Base-by-base conservation (phyloP, 495 filamentous ascomycete species). In the Penicillium herquei region DNA sequence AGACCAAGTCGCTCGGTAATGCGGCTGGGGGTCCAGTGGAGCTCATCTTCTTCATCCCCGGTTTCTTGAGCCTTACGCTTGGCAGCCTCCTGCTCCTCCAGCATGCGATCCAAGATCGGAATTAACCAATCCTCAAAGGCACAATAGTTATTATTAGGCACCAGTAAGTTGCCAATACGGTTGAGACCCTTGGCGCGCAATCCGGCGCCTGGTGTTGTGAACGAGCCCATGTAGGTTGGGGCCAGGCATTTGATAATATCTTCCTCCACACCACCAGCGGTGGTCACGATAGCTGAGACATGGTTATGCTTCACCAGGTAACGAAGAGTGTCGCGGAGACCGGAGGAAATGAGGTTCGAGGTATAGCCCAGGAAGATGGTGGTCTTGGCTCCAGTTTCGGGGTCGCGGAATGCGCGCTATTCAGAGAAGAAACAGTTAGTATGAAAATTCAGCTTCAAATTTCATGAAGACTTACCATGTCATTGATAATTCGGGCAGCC, bases 311-410 rank as follows among this genome's bases (percentile, higher is more conserved):
- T 82, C 11, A 96, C 93, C 1, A 98, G 82, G 70, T 90, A 98
- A 18, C 95, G 89, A 60, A 99, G 74, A 21, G 91, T 94, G 57
- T 94, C 90, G 16, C 94, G 83, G 3, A 99, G 81, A 11, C 95
- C 94, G 16, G 93, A 98, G 1, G 94, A 98, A 60, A 98, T 95
- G 51, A 99, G 78, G 68, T 99, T 98, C 16, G 89, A 94, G 26
- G 94, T 98, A 72, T 95, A 99, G 40, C 95, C 95, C 16, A 97
- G 86, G 74, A 97, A 97, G 67, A 98, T 93, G 44, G 92, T 97
- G 7, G 91, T 92, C 60, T 80, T 81, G 12, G 85, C 80, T 30
- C 78, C 80, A 3, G 87, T 87, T 63, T 89, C 86, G 0, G 88
- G 83, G 62, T 95, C 85, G 37, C 80, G 77, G 79, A 86, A 97